These are phyloP conservation scores for Xylaria sp. DNA, from an alignment of 2,329 filamentous ascomycete species.

Conservation along the genomic window DNA sequence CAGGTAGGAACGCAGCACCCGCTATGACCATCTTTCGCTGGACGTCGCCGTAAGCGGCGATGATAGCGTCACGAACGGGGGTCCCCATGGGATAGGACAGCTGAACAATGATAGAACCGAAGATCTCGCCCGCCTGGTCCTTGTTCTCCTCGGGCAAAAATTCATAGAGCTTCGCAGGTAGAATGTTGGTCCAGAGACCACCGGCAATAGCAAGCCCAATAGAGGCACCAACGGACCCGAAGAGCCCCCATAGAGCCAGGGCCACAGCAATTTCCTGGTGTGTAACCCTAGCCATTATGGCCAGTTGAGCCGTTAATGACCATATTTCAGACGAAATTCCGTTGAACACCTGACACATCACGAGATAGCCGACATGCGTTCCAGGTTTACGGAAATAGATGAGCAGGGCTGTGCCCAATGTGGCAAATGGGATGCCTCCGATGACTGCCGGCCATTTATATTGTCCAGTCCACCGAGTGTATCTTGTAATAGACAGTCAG, in stretches of 20 bases:
- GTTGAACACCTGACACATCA: conserved; percentile 21
- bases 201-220: conserved; percentile 20
- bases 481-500: conserved; percentile 5
- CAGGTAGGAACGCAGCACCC: conserved; percentile 15
- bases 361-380: conserved; percentile 15
- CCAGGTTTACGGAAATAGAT: conserved; percentile 16
- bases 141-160: conserved; percentile 11
- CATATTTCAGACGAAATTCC: conserved; percentile 17
- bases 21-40: conserved; percentile 21
- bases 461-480: conserved; percentile 13
- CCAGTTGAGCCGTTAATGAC: conserved; percentile 7
- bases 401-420: conserved; percentile 8
- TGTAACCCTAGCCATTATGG: conserved; percentile 14
- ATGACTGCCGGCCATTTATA: conserved; percentile 22
- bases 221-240: conserved; percentile 20
- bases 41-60: conserved; percentile 22
- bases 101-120: conserved; percentile 14
- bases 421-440: conserved; percentile 17
- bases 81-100: conserved; percentile 18
- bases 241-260: conserved; percentile 16
- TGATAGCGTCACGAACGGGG: conserved; percentile 18
- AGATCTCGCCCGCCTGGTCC: conserved; percentile 16
- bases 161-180: conserved; percentile 9
- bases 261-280: conserved; percentile 21
- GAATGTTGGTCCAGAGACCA: conserved; percentile 17